Evolutionary conservation across 1,284 basidiomycete genomes (phyloP).

Genomic region (Ustilago trichophora): DNA sequence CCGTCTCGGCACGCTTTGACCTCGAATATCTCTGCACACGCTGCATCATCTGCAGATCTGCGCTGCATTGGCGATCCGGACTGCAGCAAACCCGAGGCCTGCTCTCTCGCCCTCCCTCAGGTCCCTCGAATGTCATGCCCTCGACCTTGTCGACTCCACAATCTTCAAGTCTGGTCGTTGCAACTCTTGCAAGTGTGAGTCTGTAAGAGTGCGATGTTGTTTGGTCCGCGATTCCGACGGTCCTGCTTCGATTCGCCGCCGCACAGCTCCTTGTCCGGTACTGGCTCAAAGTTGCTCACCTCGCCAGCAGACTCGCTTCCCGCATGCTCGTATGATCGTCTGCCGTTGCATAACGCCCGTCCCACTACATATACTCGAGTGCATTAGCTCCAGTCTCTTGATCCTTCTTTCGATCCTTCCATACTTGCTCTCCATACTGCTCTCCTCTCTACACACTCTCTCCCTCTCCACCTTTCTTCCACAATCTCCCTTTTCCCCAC

Average conservation of each 20-base stretch:
- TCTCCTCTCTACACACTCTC: conserved; percentile 1
- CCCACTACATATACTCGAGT: conserved; percentile 28
- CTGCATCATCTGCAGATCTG: conserved; percentile 19
- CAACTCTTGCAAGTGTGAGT: too few species aligned
- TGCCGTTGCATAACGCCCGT: too few species aligned
- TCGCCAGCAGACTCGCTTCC: too few species aligned
- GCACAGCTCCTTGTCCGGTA: too few species aligned
- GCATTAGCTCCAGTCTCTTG: not conserved
- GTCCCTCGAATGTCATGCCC: too few species aligned
- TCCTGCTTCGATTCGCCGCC: not conserved
- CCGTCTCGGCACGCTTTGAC: too few species aligned
- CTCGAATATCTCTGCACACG: too few species aligned
- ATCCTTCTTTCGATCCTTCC: conserved; percentile 15
- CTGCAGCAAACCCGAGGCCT: conserved; percentile 27
- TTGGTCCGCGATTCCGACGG: conserved; percentile 1
- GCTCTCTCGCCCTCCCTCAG: not conserved
- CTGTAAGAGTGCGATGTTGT: too few species aligned
- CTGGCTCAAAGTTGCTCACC: too few species aligned
- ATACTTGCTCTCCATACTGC: conserved; percentile 12
- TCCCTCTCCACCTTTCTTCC: not conserved
- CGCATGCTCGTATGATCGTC: not conserved
- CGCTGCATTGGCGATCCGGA: conserved; percentile 25
- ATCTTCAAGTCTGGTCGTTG: not conserved
- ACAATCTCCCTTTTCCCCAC: conserved; percentile 9
- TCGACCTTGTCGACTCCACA: not conserved